A percentile compares a stretch with the other conserved stretches of the same genome.
phyloP scores from a whole-genome alignment of 73 alveolate species.

The Paramecium sonneborni region DNA sequence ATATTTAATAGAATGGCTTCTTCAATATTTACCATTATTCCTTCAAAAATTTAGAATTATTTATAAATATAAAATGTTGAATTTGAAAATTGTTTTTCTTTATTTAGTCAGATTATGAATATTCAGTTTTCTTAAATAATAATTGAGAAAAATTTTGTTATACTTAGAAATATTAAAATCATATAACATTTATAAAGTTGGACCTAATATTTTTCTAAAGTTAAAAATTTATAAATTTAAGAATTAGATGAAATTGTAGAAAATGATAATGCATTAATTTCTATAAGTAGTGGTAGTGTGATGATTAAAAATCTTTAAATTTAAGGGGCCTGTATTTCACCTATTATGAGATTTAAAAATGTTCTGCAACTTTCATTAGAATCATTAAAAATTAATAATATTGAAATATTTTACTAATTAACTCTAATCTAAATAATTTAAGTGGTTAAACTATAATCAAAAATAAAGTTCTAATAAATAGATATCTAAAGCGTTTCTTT shows the following conservation, averaged over 20 bases:
- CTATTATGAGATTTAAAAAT: no score
- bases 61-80: background rate
- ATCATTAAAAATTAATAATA: no score
- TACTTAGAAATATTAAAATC: background rate
- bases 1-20: background rate
- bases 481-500: no score
- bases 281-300: background rate
- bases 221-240: background rate
- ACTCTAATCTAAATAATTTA: no score
- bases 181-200: background rate
- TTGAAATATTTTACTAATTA: no score
- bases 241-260: background rate
- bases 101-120: background rate
- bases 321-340: no score
- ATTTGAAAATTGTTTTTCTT: background rate
- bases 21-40: background rate
- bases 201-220: background rate
- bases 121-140: background rate
- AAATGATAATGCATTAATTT: background rate
- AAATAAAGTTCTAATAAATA: no score
- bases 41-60: background rate
- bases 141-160: background rate
- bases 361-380: no score
- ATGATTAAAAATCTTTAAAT: background rate
- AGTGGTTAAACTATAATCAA: no score